Evolutionary conservation across 2,329 filamentous ascomycete species (phyloP).

Genomic region (Xenoacremonium recifei): DNA sequence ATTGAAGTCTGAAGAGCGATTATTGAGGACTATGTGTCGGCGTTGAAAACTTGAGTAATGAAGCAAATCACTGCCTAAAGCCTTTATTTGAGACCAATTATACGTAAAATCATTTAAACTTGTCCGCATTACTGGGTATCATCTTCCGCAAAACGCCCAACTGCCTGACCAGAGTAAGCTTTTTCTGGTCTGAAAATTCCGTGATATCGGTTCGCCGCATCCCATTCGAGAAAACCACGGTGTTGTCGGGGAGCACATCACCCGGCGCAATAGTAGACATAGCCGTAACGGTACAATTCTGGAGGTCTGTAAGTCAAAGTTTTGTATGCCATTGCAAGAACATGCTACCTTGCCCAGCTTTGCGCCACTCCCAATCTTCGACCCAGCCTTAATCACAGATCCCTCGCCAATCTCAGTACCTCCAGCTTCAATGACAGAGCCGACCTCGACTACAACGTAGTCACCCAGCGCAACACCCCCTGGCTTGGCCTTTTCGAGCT

Average conservation of each 20-base stretch:
- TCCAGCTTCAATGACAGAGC: constrained; percentile 59
- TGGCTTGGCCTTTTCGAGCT: constrained; percentile 20
- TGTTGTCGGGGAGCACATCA: constrained; percentile 62
- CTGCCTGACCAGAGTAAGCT: constrained; percentile 64
- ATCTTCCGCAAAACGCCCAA: constrained; percentile 65
- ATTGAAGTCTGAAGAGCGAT: constrained; percentile 26
- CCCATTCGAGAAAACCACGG: constrained; percentile 68
- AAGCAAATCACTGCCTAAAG: no score
- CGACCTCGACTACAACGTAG: constrained; percentile 61
- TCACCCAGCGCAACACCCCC: constrained; percentile 58
- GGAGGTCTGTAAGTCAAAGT: constrained; percentile 25
- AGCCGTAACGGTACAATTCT: constrained; percentile 71
- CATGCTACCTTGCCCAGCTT: constrained; percentile 60
- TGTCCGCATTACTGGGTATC: constrained; percentile 62
- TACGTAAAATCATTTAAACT: constrained; percentile 42
- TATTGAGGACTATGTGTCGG: no score
- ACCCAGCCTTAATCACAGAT: constrained; percentile 57
- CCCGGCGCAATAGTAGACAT: constrained; percentile 58
- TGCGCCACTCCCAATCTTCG: constrained; percentile 58
- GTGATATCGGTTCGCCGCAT: constrained; percentile 56
- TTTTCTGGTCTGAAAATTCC: constrained; percentile 60
- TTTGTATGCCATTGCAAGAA: not conserved
- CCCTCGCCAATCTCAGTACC: constrained; percentile 62
- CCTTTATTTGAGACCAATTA: no score
- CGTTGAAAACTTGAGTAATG: no score